Percentiles rank a stretch among this genome's conserved stretches.
phyloP scores from a whole-genome alignment of 2,329 filamentous ascomycete genomes.

The Penicillium sp. region DNA sequence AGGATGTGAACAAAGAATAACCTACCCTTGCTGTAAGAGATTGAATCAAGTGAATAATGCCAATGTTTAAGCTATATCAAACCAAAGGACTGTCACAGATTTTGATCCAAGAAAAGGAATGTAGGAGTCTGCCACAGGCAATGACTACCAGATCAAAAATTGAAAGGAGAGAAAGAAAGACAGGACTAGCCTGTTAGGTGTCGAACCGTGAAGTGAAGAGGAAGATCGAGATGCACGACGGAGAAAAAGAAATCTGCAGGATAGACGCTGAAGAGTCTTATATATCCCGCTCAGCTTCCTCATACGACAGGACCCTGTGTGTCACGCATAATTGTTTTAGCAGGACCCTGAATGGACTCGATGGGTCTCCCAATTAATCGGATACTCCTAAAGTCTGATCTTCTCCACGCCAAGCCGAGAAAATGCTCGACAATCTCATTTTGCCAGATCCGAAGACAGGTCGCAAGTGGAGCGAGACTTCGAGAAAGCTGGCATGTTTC shows the following conservation, averaged over 20 bases:
- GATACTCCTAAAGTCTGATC: constrained; percentile 17
- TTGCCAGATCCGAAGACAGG: background rate
- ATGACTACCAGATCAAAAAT: constrained; percentile 24
- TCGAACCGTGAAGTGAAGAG: constrained; percentile 26
- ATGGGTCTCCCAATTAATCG: constrained; percentile 19
- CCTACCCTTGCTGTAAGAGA: background rate
- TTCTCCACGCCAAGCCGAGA: constrained; percentile 7
- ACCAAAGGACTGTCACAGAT: background rate
- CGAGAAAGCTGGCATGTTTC: constrained; percentile 21
- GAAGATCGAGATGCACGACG: constrained; percentile 24
- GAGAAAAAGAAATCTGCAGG: constrained; percentile 12
- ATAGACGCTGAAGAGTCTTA: constrained; percentile 23
- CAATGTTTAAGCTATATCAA: background rate
- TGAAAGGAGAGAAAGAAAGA: constrained; percentile 29
- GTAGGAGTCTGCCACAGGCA: constrained; percentile 37
- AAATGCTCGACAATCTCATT: constrained; percentile 4
- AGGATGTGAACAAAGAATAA: background rate
- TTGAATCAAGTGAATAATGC: background rate
- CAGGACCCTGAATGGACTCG: constrained; percentile 8
- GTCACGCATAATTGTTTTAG: background rate
- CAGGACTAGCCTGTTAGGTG: constrained; percentile 38
- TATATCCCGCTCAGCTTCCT: constrained; percentile 13
- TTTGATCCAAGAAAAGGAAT: background rate
- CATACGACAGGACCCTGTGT: constrained; percentile 3
- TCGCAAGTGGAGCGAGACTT: constrained; percentile 5